Percentiles rank a stretch among this genome's conserved stretches.
Conservation (phyloP, 2,329 filamentous ascomycete genomes). For the Stachybotrys chlorohalonatus region DNA sequence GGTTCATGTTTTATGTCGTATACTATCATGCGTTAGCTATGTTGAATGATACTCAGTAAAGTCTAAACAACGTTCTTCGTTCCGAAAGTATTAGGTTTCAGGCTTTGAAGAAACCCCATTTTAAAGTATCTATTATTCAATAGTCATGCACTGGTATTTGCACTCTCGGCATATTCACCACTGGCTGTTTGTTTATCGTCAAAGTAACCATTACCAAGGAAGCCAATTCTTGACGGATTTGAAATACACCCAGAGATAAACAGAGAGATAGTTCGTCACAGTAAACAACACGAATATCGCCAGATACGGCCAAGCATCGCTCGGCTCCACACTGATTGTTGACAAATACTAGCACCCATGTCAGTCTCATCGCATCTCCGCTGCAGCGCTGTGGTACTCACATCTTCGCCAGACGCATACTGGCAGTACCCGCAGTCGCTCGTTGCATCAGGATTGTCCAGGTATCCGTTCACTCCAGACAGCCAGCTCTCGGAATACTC, state of each 20-base stretch:
- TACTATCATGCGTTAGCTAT: no score
- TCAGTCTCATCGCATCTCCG: background rate
- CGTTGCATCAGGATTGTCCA: conserved; percentile 4
- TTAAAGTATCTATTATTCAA: no score
- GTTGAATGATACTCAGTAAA: no score
- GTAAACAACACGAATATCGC: conserved; percentile 2
- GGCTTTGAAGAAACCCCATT: no score
- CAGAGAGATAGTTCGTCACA: conserved; percentile 2
- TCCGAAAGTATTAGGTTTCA: no score
- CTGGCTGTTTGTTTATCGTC: no score
- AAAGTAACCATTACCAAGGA: conserved; percentile 1
- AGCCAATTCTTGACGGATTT: conserved; percentile 6
- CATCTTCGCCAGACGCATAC: conserved; percentile 2
- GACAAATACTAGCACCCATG: conserved; percentile 1
- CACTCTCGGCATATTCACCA: no score
- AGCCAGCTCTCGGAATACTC: conserved; percentile 1
- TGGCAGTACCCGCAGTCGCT: conserved; percentile 4
- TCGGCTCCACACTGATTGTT: background rate
- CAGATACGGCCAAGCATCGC: conserved; percentile 1
- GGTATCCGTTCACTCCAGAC: conserved; percentile 1
- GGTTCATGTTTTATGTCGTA: no score
- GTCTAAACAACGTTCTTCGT: no score
- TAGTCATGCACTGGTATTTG: no score
- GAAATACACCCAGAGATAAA: conserved; percentile 4
- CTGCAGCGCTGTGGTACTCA: background rate